A percentile compares a stretch with the other conserved stretches of the same genome.
These are phyloP conservation scores for Marasmius fiardii DNA, from an alignment of 1,284 basidiomycete species.

Conservation along the genomic window DNA sequence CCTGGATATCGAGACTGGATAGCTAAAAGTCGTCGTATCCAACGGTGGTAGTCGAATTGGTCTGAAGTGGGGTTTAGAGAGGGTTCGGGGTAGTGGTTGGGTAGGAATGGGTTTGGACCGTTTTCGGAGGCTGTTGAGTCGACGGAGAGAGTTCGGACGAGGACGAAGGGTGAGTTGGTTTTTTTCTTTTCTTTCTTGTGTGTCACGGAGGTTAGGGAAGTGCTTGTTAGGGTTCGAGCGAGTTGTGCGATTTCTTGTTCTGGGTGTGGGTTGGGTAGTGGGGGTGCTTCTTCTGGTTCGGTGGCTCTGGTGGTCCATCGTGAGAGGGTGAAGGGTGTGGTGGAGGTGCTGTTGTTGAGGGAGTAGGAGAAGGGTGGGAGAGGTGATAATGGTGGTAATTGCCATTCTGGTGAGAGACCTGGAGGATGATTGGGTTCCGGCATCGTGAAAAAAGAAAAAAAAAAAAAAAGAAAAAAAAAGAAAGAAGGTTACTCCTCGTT, in stretches of 20 bases:
- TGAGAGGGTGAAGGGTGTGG: not conserved
- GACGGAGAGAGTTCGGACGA: not conserved
- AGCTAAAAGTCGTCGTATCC: slow-evolving; percentile 29
- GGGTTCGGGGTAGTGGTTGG: slow-evolving; percentile 19
- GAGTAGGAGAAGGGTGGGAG: not conserved
- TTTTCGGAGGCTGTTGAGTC: not conserved
- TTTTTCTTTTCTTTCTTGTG: not conserved
- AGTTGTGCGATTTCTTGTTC: slow-evolving; percentile 8
- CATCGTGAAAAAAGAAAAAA: no score
- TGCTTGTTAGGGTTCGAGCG: slow-evolving; percentile 10
- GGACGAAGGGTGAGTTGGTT: not conserved
- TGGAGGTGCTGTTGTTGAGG: not conserved
- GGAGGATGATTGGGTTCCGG: no score
- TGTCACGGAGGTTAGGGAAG: not conserved
- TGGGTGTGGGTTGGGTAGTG: not conserved
- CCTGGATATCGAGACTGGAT: slow-evolving; percentile 26
- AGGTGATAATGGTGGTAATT: not conserved
- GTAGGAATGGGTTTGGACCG: slow-evolving; percentile 10
- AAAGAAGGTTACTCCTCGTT: no score
- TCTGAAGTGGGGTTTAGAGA: slow-evolving; percentile 36
- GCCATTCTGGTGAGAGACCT: not conserved
- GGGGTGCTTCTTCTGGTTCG: not conserved
- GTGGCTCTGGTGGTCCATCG: not conserved
- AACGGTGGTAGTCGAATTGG: slow-evolving; percentile 35
- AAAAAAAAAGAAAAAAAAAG: no score